phyloP scores from a whole-genome alignment of 768 basidiomycete species.

The Auriscalpium orientale region DNA sequence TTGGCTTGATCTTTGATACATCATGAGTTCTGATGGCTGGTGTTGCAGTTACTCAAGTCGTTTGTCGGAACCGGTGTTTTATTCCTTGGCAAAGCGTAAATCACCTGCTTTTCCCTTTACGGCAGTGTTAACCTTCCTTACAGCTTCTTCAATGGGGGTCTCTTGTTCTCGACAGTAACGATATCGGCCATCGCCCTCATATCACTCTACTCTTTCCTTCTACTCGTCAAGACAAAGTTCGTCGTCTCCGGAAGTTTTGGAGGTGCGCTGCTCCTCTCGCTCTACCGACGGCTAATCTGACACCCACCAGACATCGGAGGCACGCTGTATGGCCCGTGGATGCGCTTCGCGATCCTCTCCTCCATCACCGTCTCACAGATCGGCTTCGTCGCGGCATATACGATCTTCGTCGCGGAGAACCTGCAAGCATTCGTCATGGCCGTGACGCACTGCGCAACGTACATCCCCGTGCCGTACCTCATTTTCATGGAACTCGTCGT shows the following conservation, averaged over 20 bases:
- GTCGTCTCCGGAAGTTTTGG: conserved; percentile 91
- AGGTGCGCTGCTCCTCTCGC: conserved; percentile 39
- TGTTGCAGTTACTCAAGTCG: conserved; percentile 69
- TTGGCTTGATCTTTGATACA: too few relatives aligned
- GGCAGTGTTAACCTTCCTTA: background rate
- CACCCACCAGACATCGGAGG: conserved; percentile 78
- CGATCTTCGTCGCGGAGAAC: conserved; percentile 93
- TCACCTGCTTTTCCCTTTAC: background rate
- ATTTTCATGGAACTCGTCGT: conserved; percentile 79
- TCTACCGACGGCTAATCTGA: background rate
- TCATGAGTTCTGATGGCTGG: too few relatives aligned
- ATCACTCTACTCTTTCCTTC: conserved; percentile 88
- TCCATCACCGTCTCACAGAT: conserved; percentile 88
- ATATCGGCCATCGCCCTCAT: conserved; percentile 78
- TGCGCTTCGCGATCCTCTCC: conserved; percentile 82
- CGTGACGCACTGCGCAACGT: conserved; percentile 63
- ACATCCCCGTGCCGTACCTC: conserved; percentile 66
- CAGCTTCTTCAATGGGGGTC: conserved; percentile 92
- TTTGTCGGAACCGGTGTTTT: conserved; percentile 95
- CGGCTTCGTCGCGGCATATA: conserved; percentile 86
- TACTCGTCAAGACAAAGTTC: conserved; percentile 82
- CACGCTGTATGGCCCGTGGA: conserved; percentile 81
- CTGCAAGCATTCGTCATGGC: conserved; percentile 82
- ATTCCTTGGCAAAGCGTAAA: conserved; percentile 92
- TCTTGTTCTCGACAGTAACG: conserved; percentile 77